Evolutionary conservation across 1,284 basidiomycete species (phyloP), one percentile per base, ranked within the genome.

Genomic region (Leccinum ponderosum): DNA sequence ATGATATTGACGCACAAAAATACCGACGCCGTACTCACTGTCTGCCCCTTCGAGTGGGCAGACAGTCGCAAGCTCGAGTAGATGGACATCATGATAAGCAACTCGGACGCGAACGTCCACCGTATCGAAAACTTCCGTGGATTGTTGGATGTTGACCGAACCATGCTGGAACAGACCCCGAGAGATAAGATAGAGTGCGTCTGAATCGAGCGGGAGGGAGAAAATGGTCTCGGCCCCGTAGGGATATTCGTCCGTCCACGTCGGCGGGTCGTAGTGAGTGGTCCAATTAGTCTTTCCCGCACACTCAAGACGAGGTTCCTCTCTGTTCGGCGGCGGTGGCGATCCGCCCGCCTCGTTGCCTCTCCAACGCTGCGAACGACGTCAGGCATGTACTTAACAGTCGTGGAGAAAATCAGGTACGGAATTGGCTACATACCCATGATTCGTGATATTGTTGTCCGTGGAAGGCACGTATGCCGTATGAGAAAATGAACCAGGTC

Each of bases 1-100:
- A 39, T 1, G 15, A 47, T 2, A 50, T 39, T 12, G 11, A 73
- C 80, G 61, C 61, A 80, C 81, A 35, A 81, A 78, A 39, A 83
- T 75, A 11, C 80, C 78, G 54, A 83, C 65, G 25, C 80, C 81
- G 55, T 75, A 58, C 55, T 76, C 71, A 2, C 64, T 70, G 1
- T 74, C 73, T 0, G 56, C 62, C 20, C 70, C 66, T 48, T 67
- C 64, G 14, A 77, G 59, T 14, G 60, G 65, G 60, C 81, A 82
- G 37, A 82, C 74, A n/a, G 72, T 61, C 37, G 75, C 70, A n/a
- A 42, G 63, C n/a, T 75, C 66, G 20, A 79, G 65, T 7, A 62
- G 64, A 8, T 67, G 54, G 42, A 69, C 62, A 7, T 66, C 27
- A 17, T 56, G 31, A 60, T 78, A 81, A 20, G 66, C 66, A 1